Evolutionary conservation across 2,329 filamentous ascomycete genomes (phyloP).

Genomic region (Diaporthe eres): DNA sequence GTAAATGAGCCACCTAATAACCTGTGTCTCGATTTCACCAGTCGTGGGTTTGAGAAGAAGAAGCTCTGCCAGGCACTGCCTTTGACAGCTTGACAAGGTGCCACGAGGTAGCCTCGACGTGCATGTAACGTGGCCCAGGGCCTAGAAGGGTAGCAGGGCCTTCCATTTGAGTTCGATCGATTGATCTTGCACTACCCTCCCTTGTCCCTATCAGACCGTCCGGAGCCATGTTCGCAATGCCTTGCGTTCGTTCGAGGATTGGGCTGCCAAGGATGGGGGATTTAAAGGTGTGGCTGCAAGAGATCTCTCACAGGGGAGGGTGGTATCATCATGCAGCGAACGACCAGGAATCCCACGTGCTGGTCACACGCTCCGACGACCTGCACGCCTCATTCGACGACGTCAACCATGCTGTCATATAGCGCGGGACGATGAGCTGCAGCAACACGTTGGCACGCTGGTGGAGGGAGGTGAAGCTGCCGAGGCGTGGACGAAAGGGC

Average conservation of each 20-base stretch:
- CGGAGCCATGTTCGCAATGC: conserved; percentile 17
- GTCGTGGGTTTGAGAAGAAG: background rate
- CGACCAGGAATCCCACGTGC: conserved; percentile 27
- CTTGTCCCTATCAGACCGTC: conserved; percentile 5
- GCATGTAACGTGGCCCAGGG: conserved; percentile 23
- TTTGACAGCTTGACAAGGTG: conserved; percentile 24
- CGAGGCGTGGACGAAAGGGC: background rate
- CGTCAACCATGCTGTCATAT: conserved; percentile 25
- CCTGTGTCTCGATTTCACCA: background rate
- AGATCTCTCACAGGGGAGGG: conserved; percentile 27
- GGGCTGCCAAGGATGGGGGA: conserved; percentile 15
- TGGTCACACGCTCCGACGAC: conserved; percentile 28
- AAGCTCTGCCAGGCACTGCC: background rate
- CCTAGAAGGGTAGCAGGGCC: conserved; percentile 16
- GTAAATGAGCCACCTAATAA: background rate
- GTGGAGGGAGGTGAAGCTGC: background rate
- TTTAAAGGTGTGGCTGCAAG: conserved; percentile 17
- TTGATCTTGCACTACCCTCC: conserved; percentile 5
- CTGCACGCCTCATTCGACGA: conserved; percentile 26
- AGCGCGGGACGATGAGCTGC: conserved; percentile 26
- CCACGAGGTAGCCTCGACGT: background rate
- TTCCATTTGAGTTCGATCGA: conserved; percentile 20
- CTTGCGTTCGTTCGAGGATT: background rate
- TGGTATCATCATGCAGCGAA: conserved; percentile 27
- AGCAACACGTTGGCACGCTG: conserved; percentile 15